phyloP scores from a whole-genome alignment of 805 yeast genomes.

The Spathaspora gorwiae region DNA sequence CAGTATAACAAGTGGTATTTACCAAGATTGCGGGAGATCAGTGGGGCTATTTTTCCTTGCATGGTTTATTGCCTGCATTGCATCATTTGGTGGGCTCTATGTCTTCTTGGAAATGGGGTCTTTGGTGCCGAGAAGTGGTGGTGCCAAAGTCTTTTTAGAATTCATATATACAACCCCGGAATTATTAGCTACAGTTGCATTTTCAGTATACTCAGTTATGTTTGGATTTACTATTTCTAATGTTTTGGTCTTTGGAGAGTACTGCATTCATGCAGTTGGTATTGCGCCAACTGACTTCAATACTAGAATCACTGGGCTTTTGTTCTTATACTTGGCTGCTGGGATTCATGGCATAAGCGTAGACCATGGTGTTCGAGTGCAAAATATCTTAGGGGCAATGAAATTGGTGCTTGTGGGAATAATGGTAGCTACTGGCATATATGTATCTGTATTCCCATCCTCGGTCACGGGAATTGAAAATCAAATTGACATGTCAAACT shows the following conservation, averaged over 20 bases:
- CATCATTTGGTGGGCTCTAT: slow-evolving; percentile 64
- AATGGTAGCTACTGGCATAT: slow-evolving; percentile 56
- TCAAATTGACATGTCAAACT: slow-evolving; percentile 29
- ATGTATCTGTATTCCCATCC: slow-evolving; percentile 49
- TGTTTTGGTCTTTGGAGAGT: slow-evolving; percentile 60
- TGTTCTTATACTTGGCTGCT: slow-evolving; percentile 24
- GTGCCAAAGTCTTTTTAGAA: slow-evolving; percentile 69
- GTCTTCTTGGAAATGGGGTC: slow-evolving; percentile 69
- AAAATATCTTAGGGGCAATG: slow-evolving; percentile 58
- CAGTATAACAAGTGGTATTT: slow-evolving; percentile 65
- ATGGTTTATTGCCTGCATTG: slow-evolving; percentile 59
- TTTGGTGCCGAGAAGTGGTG: slow-evolving; percentile 70
- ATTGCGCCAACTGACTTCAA: slow-evolving; percentile 32
- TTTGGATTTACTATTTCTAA: slow-evolving; percentile 56
- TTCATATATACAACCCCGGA: slow-evolving; percentile 59
- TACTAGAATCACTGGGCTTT: slow-evolving; percentile 28
- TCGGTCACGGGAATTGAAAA: slow-evolving; percentile 41
- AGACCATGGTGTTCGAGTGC: slow-evolving; percentile 54
- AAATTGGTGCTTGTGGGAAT: slow-evolving; percentile 52
- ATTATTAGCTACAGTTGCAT: slow-evolving; percentile 48
- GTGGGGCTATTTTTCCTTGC: slow-evolving; percentile 54
- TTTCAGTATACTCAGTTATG: slow-evolving; percentile 44
- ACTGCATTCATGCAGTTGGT: slow-evolving; percentile 44
- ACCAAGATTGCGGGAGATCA: slow-evolving; percentile 65
- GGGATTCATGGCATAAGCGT: slow-evolving; percentile 56